Evolutionary conservation across 2,329 filamentous ascomycete species (phyloP).

Genomic region (Capronia epimyces): DNA sequence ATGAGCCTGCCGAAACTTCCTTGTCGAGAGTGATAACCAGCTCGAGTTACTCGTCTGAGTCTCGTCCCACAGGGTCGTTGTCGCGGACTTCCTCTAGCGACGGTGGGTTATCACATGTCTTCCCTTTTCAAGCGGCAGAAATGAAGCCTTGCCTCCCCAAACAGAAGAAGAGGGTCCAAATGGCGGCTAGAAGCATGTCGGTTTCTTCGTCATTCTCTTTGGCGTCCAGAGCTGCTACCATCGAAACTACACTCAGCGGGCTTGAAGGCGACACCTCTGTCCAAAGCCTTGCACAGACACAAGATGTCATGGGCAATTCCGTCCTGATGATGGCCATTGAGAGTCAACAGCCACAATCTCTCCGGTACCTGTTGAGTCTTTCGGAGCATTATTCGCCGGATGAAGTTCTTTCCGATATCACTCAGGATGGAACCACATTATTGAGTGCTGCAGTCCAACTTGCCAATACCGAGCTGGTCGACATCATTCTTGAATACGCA

Average conservation of each 20-base stretch:
- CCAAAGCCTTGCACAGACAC: slow-evolving; percentile 54
- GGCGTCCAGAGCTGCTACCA: slow-evolving; percentile 70
- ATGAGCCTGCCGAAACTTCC: slow-evolving; percentile 36
- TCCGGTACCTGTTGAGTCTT: slow-evolving; percentile 74
- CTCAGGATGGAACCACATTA: slow-evolving; percentile 83
- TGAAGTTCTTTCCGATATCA: slow-evolving; percentile 72
- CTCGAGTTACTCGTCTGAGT: slow-evolving; percentile 22
- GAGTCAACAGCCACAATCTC: slow-evolving; percentile 61
- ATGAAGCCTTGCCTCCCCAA: slow-evolving; percentile 38
- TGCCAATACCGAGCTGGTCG: slow-evolving; percentile 67
- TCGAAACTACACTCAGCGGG: slow-evolving; percentile 66
- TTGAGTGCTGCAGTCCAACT: slow-evolving; percentile 86
- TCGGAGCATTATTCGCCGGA: slow-evolving; percentile 67
- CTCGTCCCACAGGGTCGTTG: slow-evolving; percentile 15
- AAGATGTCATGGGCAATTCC: slow-evolving; percentile 68
- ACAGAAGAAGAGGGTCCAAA: slow-evolving; percentile 67
- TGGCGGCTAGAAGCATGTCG: slow-evolving; percentile 85
- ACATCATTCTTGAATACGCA: slow-evolving; percentile 68
- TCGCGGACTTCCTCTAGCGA: slow-evolving; percentile 38
- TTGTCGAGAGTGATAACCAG: slow-evolving; percentile 23
- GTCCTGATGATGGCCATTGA: slow-evolving; percentile 82
- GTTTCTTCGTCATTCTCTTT: slow-evolving; percentile 80
- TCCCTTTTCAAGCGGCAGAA: slow-evolving; percentile 67
- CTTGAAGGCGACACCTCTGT: slow-evolving; percentile 84
- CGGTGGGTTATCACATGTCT: slow-evolving; percentile 69